Base-by-base conservation (phyloP, 2,329 filamentous ascomycete genomes). In the Geosmithia flava region DNA sequence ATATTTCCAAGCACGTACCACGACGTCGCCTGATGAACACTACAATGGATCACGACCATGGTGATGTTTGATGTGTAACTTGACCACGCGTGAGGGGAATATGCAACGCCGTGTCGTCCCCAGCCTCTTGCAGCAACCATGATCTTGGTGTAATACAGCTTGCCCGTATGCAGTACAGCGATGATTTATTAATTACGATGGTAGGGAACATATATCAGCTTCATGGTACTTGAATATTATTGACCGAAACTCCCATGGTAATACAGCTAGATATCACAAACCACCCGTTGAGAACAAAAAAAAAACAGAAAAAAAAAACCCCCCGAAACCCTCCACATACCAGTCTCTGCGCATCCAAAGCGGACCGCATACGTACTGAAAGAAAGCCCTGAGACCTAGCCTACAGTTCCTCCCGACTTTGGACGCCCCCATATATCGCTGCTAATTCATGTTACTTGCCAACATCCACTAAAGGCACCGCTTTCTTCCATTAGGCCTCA, bases 401-500 rank as follows among this genome's bases (percentile, higher is more conserved):
- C 20, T 42, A 23, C 4, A 20, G 41, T 42, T 23, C 17, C 44
- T 33, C n/a, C 44, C 44, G 16, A 20, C 15, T 4, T 20, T 23
- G 7, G 33, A 47, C 37, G 40, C 20, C 39, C 37, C 40, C 20
- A 40, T 40, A 23, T 19, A 11, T 37, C 33, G 15, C 33, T 37
- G 10, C 33, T 5, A 37, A 37, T 37, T 16, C 33, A 37, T 16
- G 33, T 13, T 13, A 37, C 10, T 3, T 37, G 13, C 33, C 11
- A 37, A 11, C 33, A 37, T 37, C 5, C 23, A 8, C 23, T 27
- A 4, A 8, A 27, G 8, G 23, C 23, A 27, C 8, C 13, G 13
- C 33, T 16, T 37, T 37, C 11, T 13, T 16, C 33, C 11, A 16
- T 20, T 65, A 80, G 48, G 72, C 70, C 58, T 80, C 76, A 52